These are phyloP conservation scores for Pterocarpus macrocarpus DNA, from an alignment of 306 rosid species.

Conservation along the genomic window DNA sequence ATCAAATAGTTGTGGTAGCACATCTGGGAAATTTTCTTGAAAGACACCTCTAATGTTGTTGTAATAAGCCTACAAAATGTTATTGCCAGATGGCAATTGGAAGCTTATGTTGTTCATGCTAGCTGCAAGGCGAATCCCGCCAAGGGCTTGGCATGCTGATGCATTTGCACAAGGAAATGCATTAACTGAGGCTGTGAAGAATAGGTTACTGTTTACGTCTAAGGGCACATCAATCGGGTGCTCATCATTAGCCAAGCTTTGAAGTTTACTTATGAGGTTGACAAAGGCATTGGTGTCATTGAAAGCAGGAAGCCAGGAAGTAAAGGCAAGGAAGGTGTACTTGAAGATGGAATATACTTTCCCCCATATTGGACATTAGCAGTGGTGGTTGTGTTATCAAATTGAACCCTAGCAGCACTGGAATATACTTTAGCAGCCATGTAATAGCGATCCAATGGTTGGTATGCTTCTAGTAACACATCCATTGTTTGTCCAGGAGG, in stretches of 20 bases:
- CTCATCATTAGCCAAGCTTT: conserved; percentile 48
- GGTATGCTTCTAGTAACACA: conserved; percentile 58
- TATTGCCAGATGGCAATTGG: conserved; percentile 1
- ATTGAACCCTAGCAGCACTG: neutral
- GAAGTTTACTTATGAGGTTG: conserved; percentile 47
- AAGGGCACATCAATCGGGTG: conserved; percentile 58
- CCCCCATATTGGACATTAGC: conserved; percentile 55
- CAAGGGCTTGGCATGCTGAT: conserved; percentile 47
- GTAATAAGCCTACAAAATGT: conserved; percentile 61
- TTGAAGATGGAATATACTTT: conserved; percentile 15
- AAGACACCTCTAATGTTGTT: conserved; percentile 53
- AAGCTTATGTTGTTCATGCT: conserved; percentile 77
- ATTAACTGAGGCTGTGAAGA: conserved; percentile 57
- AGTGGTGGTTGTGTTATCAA: conserved; percentile 60
- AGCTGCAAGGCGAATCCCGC: conserved; percentile 45
- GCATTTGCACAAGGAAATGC: conserved; percentile 49
- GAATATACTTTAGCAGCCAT: conserved; percentile 69
- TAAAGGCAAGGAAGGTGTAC: conserved; percentile 46
- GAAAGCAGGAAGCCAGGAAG: conserved; percentile 68
- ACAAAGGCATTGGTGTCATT: conserved; percentile 55
- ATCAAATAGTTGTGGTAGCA: conserved; percentile 52
- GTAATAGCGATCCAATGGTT: conserved; percentile 53
- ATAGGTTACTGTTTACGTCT: conserved; percentile 37
- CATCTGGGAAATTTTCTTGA: conserved; percentile 45
- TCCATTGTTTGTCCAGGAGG: conserved; percentile 72